Percentiles rank a stretch among this genome's conserved stretches.
These are phyloP conservation scores for Aspergillus awamori DNA, from an alignment of 2,329 filamentous ascomycete species.

Conservation along the genomic window DNA sequence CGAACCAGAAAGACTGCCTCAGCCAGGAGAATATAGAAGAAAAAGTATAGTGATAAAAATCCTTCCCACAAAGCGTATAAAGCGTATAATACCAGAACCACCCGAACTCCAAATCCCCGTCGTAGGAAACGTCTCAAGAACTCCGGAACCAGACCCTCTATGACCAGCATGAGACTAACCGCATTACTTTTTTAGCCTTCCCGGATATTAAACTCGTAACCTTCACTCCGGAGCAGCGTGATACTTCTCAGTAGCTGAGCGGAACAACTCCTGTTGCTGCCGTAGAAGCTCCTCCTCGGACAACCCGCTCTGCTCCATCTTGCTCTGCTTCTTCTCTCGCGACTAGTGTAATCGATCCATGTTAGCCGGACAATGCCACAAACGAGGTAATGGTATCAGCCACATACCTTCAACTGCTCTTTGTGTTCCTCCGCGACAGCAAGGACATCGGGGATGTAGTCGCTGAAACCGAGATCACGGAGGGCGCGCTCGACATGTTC, in stretches of 20 bases:
- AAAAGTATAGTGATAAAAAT: not conserved
- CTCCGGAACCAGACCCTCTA: slow-evolving; percentile 26
- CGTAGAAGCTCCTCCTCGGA: slow-evolving; percentile 85
- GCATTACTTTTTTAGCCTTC: slow-evolving; percentile 8
- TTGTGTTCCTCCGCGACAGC: slow-evolving; percentile 90
- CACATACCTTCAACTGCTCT: slow-evolving; percentile 80
- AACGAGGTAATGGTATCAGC: too few species aligned
- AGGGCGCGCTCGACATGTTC: slow-evolving; percentile 97
- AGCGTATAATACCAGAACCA: not conserved
- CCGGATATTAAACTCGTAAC: not conserved
- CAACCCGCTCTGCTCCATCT: slow-evolving; percentile 92
- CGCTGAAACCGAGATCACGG: slow-evolving; percentile 86
- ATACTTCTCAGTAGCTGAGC: slow-evolving; percentile 74
- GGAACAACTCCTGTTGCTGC: slow-evolving; percentile 90
- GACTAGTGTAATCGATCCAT: slow-evolving; percentile 57
- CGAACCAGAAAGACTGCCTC: too few species aligned
- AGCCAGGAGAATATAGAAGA: not conserved
- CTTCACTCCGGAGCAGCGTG: slow-evolving; percentile 53
- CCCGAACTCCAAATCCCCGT: slow-evolving; percentile 28
- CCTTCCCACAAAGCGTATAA: not conserved
- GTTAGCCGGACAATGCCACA: not conserved
- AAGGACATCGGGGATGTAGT: slow-evolving; percentile 86
- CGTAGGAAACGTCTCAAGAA: slow-evolving; percentile 13
- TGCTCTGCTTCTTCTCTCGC: slow-evolving; percentile 94
- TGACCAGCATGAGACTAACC: slow-evolving; percentile 35